Evolutionary conservation across 176 grass and related monocot genomes (phyloP), one percentile per base, ranked within the genome.

Genomic region (Avena insularis): DNA sequence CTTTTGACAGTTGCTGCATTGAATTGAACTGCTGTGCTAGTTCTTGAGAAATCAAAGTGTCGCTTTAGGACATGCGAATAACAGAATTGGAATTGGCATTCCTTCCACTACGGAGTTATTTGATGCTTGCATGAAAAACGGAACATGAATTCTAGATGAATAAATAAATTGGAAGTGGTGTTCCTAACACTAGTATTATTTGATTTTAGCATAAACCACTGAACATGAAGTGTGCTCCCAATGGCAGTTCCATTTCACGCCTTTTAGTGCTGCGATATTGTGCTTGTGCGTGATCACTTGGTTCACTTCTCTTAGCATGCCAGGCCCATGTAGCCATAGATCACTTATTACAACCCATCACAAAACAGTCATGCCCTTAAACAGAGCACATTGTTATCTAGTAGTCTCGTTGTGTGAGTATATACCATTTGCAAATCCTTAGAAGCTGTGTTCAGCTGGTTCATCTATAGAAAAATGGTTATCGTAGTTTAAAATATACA

Each of bases 381-480:
- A 55, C 74, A 33, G 8, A 77, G 6, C 48, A 76, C 13, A 17
- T 54, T 76, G 23, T 17, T 16, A 77, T 15, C 16, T 31, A 33
- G 23, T 54, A 76, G 73, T 76, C 69, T 79, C 80, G 88, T 60
- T 29, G 31, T 91, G 64, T 16, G 3, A 79, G 55, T 35, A 59
- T 23, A 15, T 9, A 67, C 53, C 20, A 14, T 81, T 81, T 36
- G 10, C n/a, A 87, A 35, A 65, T 60, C 75, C 78, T 19, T 82
- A 77, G 43, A 58, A 86, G 29, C 12, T 16, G 60, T 56, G 43
- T 68, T 83, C 46, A 64, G 15, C 13, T 15, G 3, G 62, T 70
- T 62, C 14, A 78, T 67, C 36, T 51, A 48, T 12, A 58, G 23
- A 35, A 15, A 55, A 50, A 16, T 2, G 0, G 47, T 29, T 29